phyloP scores from a whole-genome alignment of 2,329 filamentous ascomycete genomes.

The Penicillium oxalicum region DNA sequence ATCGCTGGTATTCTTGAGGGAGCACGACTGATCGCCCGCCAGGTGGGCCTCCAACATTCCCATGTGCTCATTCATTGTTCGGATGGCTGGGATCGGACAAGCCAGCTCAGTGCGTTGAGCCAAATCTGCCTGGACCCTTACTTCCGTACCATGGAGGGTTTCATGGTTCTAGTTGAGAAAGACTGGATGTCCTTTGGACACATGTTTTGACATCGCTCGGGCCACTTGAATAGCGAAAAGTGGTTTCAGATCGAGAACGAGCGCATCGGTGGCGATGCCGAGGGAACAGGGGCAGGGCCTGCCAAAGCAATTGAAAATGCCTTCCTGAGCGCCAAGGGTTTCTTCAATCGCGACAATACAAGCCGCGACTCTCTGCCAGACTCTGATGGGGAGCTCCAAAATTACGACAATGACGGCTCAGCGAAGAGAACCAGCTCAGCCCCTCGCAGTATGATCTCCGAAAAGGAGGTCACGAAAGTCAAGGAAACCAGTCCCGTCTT shows the following conservation, averaged over 20 bases:
- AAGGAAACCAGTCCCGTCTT: constrained; percentile 95
- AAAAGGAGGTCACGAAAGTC: constrained; percentile 64
- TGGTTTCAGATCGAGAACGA: constrained; percentile 91
- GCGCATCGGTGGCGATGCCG: constrained; percentile 53
- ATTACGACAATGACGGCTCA: constrained; percentile 43
- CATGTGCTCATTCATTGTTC: constrained; percentile 97
- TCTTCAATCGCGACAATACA: constrained; percentile 77
- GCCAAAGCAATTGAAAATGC: constrained; percentile 77
- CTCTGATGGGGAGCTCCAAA: constrained; percentile 50
- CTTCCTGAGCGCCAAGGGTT: constrained; percentile 74
- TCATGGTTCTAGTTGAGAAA: constrained; percentile 91
- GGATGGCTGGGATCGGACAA: constrained; percentile 96
- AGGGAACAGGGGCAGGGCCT: constrained; percentile 41
- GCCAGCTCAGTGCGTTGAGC: constrained; percentile 83
- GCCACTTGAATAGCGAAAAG: constrained; percentile 80
- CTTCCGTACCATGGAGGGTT: constrained; percentile 88
- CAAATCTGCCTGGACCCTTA: constrained; percentile 95
- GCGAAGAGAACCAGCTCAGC: constrained; percentile 32
- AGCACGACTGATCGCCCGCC: constrained; percentile 73
- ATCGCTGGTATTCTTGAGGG: constrained; percentile 80
- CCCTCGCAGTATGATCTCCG: constrained; percentile 37
- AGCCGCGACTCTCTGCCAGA: constrained; percentile 60
- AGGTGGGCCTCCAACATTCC: constrained; percentile 86
- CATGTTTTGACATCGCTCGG: constrained; percentile 91
- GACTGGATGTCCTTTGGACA: constrained; percentile 98